These are phyloP conservation scores for Nyssa sinensis DNA, from an alignment of 148 eudicot species.

Conservation along the genomic window DNA sequence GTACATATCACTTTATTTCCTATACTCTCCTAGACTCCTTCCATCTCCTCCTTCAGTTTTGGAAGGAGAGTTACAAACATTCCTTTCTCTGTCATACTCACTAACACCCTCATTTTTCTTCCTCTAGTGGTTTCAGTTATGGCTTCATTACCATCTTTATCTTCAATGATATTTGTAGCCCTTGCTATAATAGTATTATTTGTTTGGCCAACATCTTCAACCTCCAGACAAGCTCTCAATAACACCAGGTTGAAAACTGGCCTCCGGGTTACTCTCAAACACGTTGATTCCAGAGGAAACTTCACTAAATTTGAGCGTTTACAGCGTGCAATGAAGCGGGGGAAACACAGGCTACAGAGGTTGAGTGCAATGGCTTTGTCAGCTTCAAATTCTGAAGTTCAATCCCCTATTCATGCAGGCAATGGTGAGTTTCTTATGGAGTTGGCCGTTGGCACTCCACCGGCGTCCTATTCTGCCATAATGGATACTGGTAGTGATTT, in stretches of 20 bases:
- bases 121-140: too few species aligned
- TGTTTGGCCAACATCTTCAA: conserved; percentile 11
- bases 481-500: conserved; percentile 60
- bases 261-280: conserved; percentile 8
- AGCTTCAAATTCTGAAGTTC: not conserved
- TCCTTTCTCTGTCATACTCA: too few species aligned
- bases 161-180: too few species aligned
- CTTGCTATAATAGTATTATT: too few species aligned
- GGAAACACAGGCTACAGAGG: conserved; percentile 11
- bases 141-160: too few species aligned
- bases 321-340: conserved; percentile 8
- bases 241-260: not conserved
- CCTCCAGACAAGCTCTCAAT: not conserved
- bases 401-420: conserved; percentile 18
- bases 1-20: too few species aligned
- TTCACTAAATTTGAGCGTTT: conserved; percentile 19
- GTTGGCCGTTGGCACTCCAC: conserved; percentile 28
- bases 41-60: too few species aligned
- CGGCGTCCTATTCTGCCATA: conserved; percentile 15
- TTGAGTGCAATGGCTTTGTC: not conserved
- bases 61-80: too few species aligned
- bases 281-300: not conserved
- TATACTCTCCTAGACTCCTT: too few species aligned
- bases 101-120: too few species aligned
- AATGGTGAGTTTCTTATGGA: conserved; percentile 35